Evolutionary conservation across 2,329 filamentous ascomycete genomes (phyloP).

Genomic region (Dissoconium aciculare): DNA sequence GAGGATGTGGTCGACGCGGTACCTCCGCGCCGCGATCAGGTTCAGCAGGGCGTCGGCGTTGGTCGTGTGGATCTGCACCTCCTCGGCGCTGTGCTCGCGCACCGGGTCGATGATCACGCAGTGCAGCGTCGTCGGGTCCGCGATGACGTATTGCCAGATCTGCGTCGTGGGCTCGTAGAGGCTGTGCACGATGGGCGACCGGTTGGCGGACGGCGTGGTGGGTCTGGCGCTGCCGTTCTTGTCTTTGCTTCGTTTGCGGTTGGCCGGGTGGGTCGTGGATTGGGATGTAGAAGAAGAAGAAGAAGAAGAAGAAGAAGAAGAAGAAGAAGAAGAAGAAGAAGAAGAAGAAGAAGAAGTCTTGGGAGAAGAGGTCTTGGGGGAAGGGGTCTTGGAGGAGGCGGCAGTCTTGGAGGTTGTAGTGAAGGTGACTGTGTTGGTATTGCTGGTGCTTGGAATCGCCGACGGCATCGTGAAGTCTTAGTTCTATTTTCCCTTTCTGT

Average conservation of each 20-base stretch:
- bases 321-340: conserved; percentile 1
- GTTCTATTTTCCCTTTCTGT: too few species aligned
- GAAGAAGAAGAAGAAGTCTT: too few species aligned
- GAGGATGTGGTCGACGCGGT: conserved; percentile 12
- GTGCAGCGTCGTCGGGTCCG: not conserved
- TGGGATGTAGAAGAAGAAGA: conserved; percentile 3
- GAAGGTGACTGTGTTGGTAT: too few species aligned
- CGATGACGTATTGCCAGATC: conserved; percentile 1
- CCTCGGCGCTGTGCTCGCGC: not conserved
- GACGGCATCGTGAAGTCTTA: too few species aligned
- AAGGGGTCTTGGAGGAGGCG: too few species aligned
- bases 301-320: not conserved
- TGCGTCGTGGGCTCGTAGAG: conserved; percentile 4
- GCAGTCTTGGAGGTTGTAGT: too few species aligned
- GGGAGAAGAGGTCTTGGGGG: too few species aligned
- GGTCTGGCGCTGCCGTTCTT: conserved; percentile 1
- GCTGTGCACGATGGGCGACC: not conserved
- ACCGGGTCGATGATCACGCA: not conserved
- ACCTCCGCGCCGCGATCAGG: conserved; percentile 9
- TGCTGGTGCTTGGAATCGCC: too few species aligned
- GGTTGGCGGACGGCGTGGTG: too few species aligned
- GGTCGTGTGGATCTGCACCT: conserved; percentile 10
- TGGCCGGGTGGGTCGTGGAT: conserved; percentile 1
- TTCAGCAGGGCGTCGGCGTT: conserved; percentile 11
- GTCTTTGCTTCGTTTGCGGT: conserved; percentile 2